A percentile compares a stretch with the other conserved stretches of the same genome.
Evolutionary conservation across 352 stramenopile genomes (phyloP).

Genomic region (Pythium biforme): DNA sequence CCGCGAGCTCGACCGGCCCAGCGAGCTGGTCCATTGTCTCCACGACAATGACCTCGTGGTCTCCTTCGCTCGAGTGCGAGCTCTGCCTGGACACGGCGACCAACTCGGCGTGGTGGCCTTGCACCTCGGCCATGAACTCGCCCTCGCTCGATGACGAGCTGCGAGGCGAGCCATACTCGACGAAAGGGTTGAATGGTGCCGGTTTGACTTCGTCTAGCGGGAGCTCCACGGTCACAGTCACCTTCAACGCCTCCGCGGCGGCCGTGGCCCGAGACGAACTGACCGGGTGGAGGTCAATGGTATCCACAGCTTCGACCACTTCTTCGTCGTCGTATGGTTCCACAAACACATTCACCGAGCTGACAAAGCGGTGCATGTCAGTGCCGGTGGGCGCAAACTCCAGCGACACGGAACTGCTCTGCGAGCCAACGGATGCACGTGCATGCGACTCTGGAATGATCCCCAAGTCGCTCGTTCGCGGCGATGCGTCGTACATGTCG

Average conservation of each 20-base stretch:
- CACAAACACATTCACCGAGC: conserved; percentile 16
- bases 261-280: not conserved
- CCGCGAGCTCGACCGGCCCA: not conserved
- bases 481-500: conserved; percentile 26
- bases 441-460: conserved; percentile 4
- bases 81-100: not conserved
- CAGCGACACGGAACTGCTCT: not conserved
- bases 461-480: conserved; percentile 16
- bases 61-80: conserved; percentile 11
- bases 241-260: not conserved
- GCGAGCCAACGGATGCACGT: not conserved
- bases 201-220: not conserved
- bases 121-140: not conserved
- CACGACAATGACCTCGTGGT: conserved; percentile 13
- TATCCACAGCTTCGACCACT: conserved; percentile 2
- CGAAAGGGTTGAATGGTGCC: conserved; percentile 9
- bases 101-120: not conserved
- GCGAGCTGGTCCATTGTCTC: conserved; percentile 18
- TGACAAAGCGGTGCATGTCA: conserved; percentile 19
- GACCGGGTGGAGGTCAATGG: conserved; percentile 8
- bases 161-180: conserved; percentile 7
- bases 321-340: conserved; percentile 23
- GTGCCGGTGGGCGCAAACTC: not conserved
- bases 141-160: conserved; percentile 14
- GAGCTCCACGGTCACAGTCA: not conserved